Evolutionary conservation across 345 rosid genomes (phyloP), one percentile per base, ranked within the genome.

Genomic region (Salix exigua): DNA sequence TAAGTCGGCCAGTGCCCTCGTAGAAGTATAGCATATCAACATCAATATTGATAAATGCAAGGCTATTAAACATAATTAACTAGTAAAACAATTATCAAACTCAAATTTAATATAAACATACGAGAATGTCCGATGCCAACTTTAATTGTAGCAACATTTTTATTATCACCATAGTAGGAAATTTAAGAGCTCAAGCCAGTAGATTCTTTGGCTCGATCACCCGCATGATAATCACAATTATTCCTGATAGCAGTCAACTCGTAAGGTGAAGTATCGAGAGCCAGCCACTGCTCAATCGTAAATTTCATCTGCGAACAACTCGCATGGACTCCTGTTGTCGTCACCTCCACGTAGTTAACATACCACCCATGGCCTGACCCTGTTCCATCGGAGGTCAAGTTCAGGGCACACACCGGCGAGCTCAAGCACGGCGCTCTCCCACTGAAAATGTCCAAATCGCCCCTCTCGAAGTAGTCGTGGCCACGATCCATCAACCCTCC

Each of bases 231-330:
- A 11, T 6, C 51, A n/a, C 98, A 95, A 60, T 81, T 16, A 73
- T 88, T 89, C 82, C 92, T 66, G 6, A 83, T 19, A 1, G 91
- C 90, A 1, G 87, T 87, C 50, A 95, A 88, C 65, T 89, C 84
- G 66, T 81, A 91, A 10, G 99, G 99, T 23, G 90, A 6, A 58
- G 86, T 35, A 62, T 93, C 96, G 0, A 12, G 19, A 3, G 98
- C 97, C 53, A 95, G 88, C 99, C 99, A 95, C 85, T 93, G 99
- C 88, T 93, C 99, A 70, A 95, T 82, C 28, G 83, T 79, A 70
- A 95, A 95, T 84, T 26, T 75, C 85, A 86, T 78, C 72, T 87
- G 89, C 3, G 82, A 19, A 67, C 99, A 95, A 6, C 77, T 25
- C 2, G 70, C 63, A 65, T 93, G 98, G 66, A 87, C 86, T 23